A percentile compares a stretch with the other conserved stretches of the same genome.
Evolutionary conservation across 805 yeast genomes (phyloP).

Genomic region (Debaryomyces castellii): DNA sequence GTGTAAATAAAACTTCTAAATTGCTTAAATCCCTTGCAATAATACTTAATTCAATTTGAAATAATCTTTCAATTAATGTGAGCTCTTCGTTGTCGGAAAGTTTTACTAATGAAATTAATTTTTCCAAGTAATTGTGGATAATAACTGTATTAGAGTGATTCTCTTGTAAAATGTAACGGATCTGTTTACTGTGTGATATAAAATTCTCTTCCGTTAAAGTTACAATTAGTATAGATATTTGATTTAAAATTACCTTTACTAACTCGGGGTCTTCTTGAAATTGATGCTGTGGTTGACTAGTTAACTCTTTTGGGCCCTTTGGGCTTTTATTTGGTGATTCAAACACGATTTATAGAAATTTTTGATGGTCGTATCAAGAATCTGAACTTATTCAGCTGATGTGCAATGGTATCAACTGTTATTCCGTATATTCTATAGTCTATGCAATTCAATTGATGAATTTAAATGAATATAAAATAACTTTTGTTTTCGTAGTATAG

Average conservation of each 20-base stretch:
- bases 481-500: conserved; percentile 4
- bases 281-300: conserved; percentile 8
- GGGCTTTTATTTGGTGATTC: conserved; percentile 34
- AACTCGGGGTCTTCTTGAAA: conserved; percentile 24
- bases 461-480: background rate
- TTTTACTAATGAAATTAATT: conserved; percentile 13
- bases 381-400: background rate
- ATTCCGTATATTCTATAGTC: background rate
- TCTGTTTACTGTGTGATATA: conserved; percentile 40
- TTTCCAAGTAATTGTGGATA: conserved; percentile 19
- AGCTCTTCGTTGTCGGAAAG: conserved; percentile 11
- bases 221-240: conserved; percentile 51
- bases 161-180: conserved; percentile 44
- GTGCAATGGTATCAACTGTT: background rate
- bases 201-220: conserved; percentile 43
- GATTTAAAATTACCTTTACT: conserved; percentile 46
- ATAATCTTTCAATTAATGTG: conserved; percentile 23
- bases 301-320: conserved; percentile 30
- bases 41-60: conserved; percentile 23
- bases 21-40: conserved; percentile 25
- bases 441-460: conserved; percentile 2
- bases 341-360: conserved; percentile 31
- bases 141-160: conserved; percentile 15
- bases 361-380: background rate
- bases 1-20: conserved; percentile 21